Evolutionary conservation across 805 yeast species (phyloP), one percentile per base, ranked within the genome.

Genomic region (Candida montana): DNA sequence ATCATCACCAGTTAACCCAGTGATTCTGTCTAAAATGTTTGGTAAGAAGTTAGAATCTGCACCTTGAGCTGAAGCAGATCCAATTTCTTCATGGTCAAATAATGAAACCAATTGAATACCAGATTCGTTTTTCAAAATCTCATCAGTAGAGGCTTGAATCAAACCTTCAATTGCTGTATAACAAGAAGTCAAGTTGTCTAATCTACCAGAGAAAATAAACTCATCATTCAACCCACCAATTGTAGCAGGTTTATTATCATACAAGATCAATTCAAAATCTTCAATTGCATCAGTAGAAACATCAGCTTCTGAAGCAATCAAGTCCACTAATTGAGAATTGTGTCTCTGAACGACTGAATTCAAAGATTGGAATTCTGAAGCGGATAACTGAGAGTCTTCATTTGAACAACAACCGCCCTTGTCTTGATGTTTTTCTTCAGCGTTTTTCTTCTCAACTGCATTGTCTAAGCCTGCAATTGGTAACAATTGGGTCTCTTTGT

Each of bases 41-140:
- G 93, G 93, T 41, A 91, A 67, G 59, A 93, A 87, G 45, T 90
- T 84, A 2, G 97, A 88, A 56, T 87, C 90, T 1, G 99, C 99
- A 49, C 99, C 99, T 63, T 91, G 97, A 12, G 96, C 95, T 15
- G 95, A 83, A 8, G 79, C 71, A 2, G 97, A 89, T 1, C 99
- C 99, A 51, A 91, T 74, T 62, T 91, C 99, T 64, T 91, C 99
- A 62, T 93, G 98, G 61, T 91, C 99, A 61, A 93, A 91, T 45
- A 90, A 69, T 0, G 96, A 81, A 41, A 89, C 72, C 57, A 90
- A 61, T 56, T 83, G 80, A 32, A 88, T 79, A 33, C 86, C 83
- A 2, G 65, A 48, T 42, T 78, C 82, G 1, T 63, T 52, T 1
- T 58, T 63, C 32, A 83, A 59, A 16, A 58, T 54, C 11, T 65